Base-by-base conservation (phyloP, 495 filamentous ascomycete genomes). In the Lichenothelia convexa region DNA sequence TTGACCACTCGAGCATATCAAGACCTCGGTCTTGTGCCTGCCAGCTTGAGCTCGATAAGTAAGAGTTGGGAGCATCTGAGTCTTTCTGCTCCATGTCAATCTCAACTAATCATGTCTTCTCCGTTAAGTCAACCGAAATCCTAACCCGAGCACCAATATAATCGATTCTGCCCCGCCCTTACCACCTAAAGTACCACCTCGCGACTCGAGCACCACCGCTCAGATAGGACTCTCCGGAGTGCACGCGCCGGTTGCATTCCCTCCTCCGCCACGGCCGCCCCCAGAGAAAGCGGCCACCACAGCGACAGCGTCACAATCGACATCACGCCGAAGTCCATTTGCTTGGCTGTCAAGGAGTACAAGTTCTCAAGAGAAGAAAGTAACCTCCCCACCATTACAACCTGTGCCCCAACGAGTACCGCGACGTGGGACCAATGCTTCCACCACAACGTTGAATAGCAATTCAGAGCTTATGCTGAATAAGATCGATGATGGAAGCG, bases 261-360 rank as follows among this genome's bases (percentile, higher is more conserved):
- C 24, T 47, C 53, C 13, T 44, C 43, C 21, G 32, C 44, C 19
- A 40, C 52, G 15, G 45, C 46, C 26, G 42, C 45, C 6, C 48
- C 27, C 38, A n/a, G 47, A 47, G 6, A 43, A 54, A 21, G 39
- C 40, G 32, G 35, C 41, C 35, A 50, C 64, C 23, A 51, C 59
- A 20, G 57, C 50, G 5, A 51, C 59, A 19, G 57, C 50, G 5
- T 65, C 71, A 30, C 57, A 71, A 15, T 46, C 62, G 22, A 47
- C 63, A 21, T 30, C 61, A 5, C 65, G 79, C 51, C 87, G 83
- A 50, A 75, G 79, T 38, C 82, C 83, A 0, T 92, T 87, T 41
- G 71, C 80, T 15, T 89, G 80, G 80, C 66, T 91, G 32, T 84
- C 80, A n/a, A 65, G 83, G 41, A 77, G 68, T 48, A 74, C 73